Evolutionary conservation across 2,329 filamentous ascomycete genomes (phyloP).

Genomic region (Aspergillus neoniger): DNA sequence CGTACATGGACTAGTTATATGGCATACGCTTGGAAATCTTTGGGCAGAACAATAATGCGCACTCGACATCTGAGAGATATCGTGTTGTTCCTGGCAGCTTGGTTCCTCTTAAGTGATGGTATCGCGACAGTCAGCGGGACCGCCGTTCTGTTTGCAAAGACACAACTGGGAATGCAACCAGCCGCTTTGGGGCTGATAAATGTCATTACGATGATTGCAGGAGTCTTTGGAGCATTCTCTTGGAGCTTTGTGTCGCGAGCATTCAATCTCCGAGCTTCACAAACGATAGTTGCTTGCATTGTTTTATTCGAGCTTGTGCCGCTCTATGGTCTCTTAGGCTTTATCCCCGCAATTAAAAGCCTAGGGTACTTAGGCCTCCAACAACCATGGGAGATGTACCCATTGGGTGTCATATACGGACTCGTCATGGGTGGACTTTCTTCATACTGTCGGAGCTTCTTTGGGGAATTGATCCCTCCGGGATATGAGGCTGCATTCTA

Average conservation of each 20-base stretch:
- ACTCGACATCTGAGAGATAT: slow-evolving; percentile 76
- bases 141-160: slow-evolving; percentile 94
- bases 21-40: slow-evolving; percentile 78
- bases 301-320: slow-evolving; percentile 89
- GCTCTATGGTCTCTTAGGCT: slow-evolving; percentile 84
- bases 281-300: slow-evolving; percentile 92
- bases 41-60: slow-evolving; percentile 76
- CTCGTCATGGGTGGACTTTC: slow-evolving; percentile 91
- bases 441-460: slow-evolving; percentile 88
- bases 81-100: slow-evolving; percentile 81
- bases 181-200: slow-evolving; percentile 89
- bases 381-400: slow-evolving; percentile 96
- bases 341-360: slow-evolving; percentile 73
- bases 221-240: slow-evolving; percentile 83
- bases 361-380: slow-evolving; percentile 84
- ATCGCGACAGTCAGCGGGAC: slow-evolving; percentile 94
- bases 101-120: slow-evolving; percentile 93
- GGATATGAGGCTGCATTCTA: slow-evolving; percentile 96
- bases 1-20: slow-evolving; percentile 71
- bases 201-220: slow-evolving; percentile 81
- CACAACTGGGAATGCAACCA: slow-evolving; percentile 82
- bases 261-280: slow-evolving; percentile 71
- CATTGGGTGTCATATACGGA: slow-evolving; percentile 84
- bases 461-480: slow-evolving; percentile 88
- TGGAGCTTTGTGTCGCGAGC: slow-evolving; percentile 78